These are phyloP conservation scores for Diospyros kaki DNA, from an alignment of 148 eudicot species.

Conservation along the genomic window DNA sequence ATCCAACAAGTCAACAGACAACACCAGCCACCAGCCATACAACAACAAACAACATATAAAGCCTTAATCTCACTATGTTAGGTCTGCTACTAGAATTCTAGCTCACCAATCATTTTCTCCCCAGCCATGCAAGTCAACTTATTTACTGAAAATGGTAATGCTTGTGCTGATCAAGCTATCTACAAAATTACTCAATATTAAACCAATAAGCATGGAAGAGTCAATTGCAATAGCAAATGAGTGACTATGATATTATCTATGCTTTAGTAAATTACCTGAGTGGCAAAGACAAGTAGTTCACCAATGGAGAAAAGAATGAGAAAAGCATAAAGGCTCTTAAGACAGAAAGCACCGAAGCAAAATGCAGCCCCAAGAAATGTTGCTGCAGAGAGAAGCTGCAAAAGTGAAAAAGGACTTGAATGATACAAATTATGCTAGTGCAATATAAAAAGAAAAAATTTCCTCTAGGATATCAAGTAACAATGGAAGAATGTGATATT, in stretches of 20 bases:
- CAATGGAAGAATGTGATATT: not conserved
- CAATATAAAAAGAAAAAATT: not conserved
- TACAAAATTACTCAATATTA: not conserved
- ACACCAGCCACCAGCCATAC: not conserved
- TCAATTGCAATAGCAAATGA: not conserved
- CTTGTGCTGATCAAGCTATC: not conserved
- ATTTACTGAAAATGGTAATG: not conserved
- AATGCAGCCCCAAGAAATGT: slow-evolving; percentile 71
- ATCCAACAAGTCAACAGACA: not conserved
- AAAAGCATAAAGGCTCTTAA: slow-evolving; percentile 55
- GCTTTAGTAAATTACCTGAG: slow-evolving; percentile 57
- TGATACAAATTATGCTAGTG: not conserved
- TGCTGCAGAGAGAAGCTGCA: slow-evolving; percentile 81
- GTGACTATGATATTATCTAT: not conserved
- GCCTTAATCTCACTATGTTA: too few relatives aligned
- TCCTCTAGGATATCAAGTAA: not conserved
- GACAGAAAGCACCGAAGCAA: slow-evolving; percentile 86
- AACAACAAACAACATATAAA: too few relatives aligned
- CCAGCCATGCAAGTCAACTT: not conserved
- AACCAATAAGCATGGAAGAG: not conserved
- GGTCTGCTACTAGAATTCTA: too few relatives aligned
- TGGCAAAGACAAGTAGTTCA: slow-evolving; percentile 82
- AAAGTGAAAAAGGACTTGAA: slow-evolving; percentile 5
- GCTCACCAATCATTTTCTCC: too few relatives aligned
- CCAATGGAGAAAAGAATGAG: slow-evolving; percentile 69